Evolutionary conservation across 2,329 filamentous ascomycete species (phyloP).

Genomic region (Claviceps africana): DNA sequence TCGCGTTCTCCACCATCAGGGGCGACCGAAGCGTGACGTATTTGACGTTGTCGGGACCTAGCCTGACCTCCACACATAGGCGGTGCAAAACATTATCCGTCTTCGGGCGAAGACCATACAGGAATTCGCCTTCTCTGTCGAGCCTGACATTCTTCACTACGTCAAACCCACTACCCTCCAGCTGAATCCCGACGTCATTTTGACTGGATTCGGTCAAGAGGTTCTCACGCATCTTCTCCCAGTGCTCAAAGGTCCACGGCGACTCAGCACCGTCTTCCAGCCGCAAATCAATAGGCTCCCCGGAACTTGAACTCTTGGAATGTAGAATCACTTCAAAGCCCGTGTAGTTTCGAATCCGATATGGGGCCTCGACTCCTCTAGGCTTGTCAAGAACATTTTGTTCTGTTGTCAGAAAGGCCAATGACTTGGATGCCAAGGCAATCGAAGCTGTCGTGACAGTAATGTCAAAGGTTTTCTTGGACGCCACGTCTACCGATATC

Average conservation of each 20-base stretch:
- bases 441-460: conserved; percentile 90
- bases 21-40: conserved; percentile 93
- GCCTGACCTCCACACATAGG: conserved; percentile 76
- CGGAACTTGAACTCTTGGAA: conserved; percentile 52
- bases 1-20: conserved; percentile 85
- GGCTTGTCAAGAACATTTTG: conserved; percentile 82
- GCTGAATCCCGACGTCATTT: conserved; percentile 64
- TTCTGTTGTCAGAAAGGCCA: conserved; percentile 78
- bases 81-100: conserved; percentile 76
- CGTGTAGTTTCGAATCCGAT: conserved; percentile 87
- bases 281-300: conserved; percentile 58
- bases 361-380: conserved; percentile 79
- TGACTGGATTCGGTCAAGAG: conserved; percentile 70
- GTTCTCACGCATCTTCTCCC: conserved; percentile 90
- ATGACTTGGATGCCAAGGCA: conserved; percentile 81
- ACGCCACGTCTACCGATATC: conserved; percentile 72
- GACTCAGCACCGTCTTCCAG: conserved; percentile 80
- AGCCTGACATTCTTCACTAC: conserved; percentile 75
- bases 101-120: conserved; percentile 81
- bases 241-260: conserved; percentile 94
- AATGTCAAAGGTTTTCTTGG: conserved; percentile 80
- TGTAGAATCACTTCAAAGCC: conserved; percentile 81
- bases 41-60: conserved; percentile 94
- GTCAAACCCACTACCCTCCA: conserved; percentile 92
- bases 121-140: conserved; percentile 82